Base-by-base conservation (phyloP, 441 rosid genomes). In the Hura crepitans region DNA sequence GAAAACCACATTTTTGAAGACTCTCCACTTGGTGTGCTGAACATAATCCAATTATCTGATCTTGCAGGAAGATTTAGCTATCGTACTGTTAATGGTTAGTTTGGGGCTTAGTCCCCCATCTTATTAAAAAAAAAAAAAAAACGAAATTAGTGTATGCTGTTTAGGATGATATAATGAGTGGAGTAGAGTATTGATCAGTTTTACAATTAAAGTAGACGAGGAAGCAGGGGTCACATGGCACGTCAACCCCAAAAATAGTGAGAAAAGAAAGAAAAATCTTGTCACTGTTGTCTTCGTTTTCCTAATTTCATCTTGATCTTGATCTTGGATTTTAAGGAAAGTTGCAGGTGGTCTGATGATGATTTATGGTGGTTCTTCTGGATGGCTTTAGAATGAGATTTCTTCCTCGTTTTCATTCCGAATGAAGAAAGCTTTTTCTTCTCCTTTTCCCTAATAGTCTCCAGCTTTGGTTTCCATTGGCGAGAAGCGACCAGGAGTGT, bases 401-500 rank as follows among this genome's bases (percentile, higher is more conserved):
- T 81, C 75, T 75, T 83, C 72, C 75, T 80, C 39, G 78, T 82
- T 80, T 73, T 83, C 76, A 80, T 81, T 46, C 90, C 87, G 71
- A 87, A 71, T 8, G 85, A 74, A 53, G 78, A 74, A 74, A 80
- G 47, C 64, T 66, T 84, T 60, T 75, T 77, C 85, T 74, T 86
- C 76, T 75, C 75, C 5, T 57, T 80, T 80, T 92, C 98, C 28
- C 30, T 80, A 22, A 92, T 89, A 0, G 93, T 85, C 74, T 90
- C 98, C 28, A 92, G 84, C 88, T 87, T 87, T 0, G 98, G 98
- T 61, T 89, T 85, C 98, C 98, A 92, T 50, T 68, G 83, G 12
- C 89, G 78, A 15, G 83, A 73, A 51, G 84, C 82, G 15, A 84
- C 95, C 14, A 90, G 80, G 79, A 74, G 81, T 15, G 74, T 58